Conservation (phyloP, 768 basidiomycete species). For the Rhodotorula diobovata region DNA sequence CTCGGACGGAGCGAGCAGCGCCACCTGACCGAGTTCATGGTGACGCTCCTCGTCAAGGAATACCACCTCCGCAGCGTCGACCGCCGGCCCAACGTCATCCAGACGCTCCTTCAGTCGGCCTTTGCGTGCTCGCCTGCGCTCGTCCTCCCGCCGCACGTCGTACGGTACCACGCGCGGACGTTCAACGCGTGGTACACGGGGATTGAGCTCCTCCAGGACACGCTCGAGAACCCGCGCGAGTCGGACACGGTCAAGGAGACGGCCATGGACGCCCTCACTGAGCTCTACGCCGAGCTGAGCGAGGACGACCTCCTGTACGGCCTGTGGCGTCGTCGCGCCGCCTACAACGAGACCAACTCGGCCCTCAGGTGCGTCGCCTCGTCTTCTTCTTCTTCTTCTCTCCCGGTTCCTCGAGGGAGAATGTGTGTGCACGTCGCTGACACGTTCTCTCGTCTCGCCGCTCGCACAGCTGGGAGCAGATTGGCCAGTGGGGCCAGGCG, state of each 20-base stretch:
- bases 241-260: constrained; percentile 74
- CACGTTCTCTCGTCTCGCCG: background rate
- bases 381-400: constrained; percentile 50
- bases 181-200: constrained; percentile 93
- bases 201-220: constrained; percentile 74
- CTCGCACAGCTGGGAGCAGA: constrained; percentile 69
- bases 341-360: constrained; percentile 83
- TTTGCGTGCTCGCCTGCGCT: constrained; percentile 73
- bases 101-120: constrained; percentile 78
- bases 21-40: constrained; percentile 82
- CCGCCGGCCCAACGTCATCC: constrained; percentile 82
- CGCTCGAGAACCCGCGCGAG: constrained; percentile 61
- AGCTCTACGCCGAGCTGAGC: constrained; percentile 87
- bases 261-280: constrained; percentile 82
- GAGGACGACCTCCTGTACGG: constrained; percentile 99
- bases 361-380: constrained; percentile 33
- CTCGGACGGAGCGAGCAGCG: constrained; percentile 80
- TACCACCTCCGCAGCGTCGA: constrained; percentile 86
- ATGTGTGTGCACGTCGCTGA: too few relatives aligned
- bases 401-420: constrained; percentile 45
- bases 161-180: constrained; percentile 93
- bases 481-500: constrained; percentile 94
- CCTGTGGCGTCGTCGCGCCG: constrained; percentile 80
- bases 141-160: constrained; percentile 82
- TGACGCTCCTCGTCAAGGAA: constrained; percentile 83